A percentile compares a stretch with the other conserved stretches of the same genome.
phyloP scores from a whole-genome alignment of 768 basidiomycete species.

The Cystofilobasidium capitatum region DNA sequence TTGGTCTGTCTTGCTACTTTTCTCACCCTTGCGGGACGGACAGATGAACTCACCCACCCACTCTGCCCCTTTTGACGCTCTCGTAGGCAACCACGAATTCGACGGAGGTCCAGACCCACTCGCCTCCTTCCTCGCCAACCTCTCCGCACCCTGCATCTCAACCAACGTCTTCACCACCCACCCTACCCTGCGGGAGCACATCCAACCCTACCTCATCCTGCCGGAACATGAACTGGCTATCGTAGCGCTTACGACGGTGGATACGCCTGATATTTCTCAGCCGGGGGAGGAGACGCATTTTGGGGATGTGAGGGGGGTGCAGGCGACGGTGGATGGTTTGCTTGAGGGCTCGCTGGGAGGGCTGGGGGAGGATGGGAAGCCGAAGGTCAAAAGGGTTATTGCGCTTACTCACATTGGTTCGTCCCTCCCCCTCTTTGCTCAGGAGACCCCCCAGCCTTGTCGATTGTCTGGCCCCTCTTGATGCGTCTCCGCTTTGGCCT shows the following conservation, averaged over 20 bases:
- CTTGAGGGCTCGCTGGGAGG: constrained; percentile 15
- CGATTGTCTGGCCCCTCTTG: no score
- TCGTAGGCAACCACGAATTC: constrained; percentile 43
- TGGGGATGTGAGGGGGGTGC: constrained; percentile 40
- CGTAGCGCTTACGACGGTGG: constrained; percentile 44
- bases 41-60: no score
- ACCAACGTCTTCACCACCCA: constrained; percentile 45
- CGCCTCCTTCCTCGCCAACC: constrained; percentile 31
- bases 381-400: constrained; percentile 43
- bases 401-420: constrained; percentile 48
- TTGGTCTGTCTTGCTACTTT: neutral
- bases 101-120: constrained; percentile 42
- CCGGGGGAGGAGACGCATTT: constrained; percentile 41
- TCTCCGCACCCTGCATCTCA: constrained; percentile 46
- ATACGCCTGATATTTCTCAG: constrained; percentile 42
- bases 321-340: constrained; percentile 42
- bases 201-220: constrained; percentile 44
- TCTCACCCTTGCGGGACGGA: no score
- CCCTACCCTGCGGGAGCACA: constrained; percentile 33
- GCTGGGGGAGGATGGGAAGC: constrained; percentile 29
- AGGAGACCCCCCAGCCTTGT: neutral
- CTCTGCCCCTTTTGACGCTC: neutral
- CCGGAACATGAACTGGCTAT: constrained; percentile 43
- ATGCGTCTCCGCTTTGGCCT: neutral
- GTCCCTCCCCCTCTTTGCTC: neutral